Evolutionary conservation across 2,329 filamentous ascomycete genomes (phyloP), one percentile per base, ranked within the genome.

Genomic region (Dactylella cylindrospora): DNA sequence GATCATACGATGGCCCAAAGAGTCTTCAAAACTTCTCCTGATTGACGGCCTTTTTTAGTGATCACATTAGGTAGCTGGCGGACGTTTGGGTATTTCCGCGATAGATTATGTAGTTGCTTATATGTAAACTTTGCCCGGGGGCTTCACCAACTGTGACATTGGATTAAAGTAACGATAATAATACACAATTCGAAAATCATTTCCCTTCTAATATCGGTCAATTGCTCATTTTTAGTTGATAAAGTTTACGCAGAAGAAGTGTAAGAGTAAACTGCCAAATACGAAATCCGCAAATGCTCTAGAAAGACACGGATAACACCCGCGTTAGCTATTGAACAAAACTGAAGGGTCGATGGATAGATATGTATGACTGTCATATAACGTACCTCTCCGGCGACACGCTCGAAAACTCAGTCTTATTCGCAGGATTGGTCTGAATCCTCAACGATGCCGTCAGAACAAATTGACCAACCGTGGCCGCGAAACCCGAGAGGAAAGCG

Each of bases 231-330:
- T 68, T 78, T 79, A 98, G 80, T 98, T 98, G 78, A 98, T 97
- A 75, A 98, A 98, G 80, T 98, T 98, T 73, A 97, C 84, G 76
- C 90, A 96, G 80, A 98, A 98, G 77, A 97, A 95, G 78, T 98
- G 93, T 73, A 97, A 77, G 72, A 97, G 88, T 73, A 98, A 74
- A 74, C 90, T 96, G 73, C 91, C 93, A 69, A 96, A 88, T 62
- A 98, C 80, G 72, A 86, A 98, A 76, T 98, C 93, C 71, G 93
- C 90, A 74, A 98, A 98, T 31, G 93, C 91, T 73, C 90, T 94
- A 68, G 53, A 51, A 44, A 23, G 22, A 49, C 40, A 32, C 17
- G n/a, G 32, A 39, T 26, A 28, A 36, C 28, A 26, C 39, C 41
- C 45, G 40, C 5, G 26, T 65, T 65, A 46, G 43, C 66, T 25